Evolutionary conservation across 768 basidiomycete species (phyloP), one percentile per base, ranked within the genome.

Genomic region (Hypholoma sublateritium): DNA sequence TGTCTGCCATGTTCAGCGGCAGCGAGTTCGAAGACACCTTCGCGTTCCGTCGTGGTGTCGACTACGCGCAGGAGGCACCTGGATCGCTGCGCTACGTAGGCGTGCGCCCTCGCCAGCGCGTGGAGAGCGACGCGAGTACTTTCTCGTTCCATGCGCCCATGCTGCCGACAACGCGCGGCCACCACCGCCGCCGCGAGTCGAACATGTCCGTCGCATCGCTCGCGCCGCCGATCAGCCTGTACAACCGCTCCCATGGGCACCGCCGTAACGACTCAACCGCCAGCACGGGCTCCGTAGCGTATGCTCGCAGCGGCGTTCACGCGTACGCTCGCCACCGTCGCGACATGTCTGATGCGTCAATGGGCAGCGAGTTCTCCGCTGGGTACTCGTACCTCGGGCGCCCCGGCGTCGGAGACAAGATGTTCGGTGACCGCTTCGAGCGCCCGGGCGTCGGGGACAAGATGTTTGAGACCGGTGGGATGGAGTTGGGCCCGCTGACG

Each of bases 351-450:
- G 90, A 92, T 59, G 68, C 83, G 32, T 69, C 78, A 65, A 91
- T 87, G 61, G 85, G 88, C 45, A 81, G 80, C 59, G 85, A 88
- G 9, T 76, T 71, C 3, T 69, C 75, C 61, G 53, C 32, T 1
- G 50, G 52, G 16, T 32, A 52, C 21, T 35, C 41, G 41, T 42
- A 80, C n/a, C 69, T 88, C 0, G 84, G 79, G 1, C 80, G 91
- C 9, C 91, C 91, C 1, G 89, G 86, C 2, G 67, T 93, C 3
- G 91, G 91, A 1, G 91, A 93, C 69, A 93, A 92, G 79, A 93
- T 93, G 91, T 89, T 93, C 59, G 85, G 88, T 36, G 84, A 77
- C 12, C 68, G 62, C 6, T 36, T n/a, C 22, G 51, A 52, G 7
- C 21, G 51, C 16, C 53, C 53, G 4, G 53, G 53, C 3, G 11